Base-by-base conservation (phyloP, 2,329 filamentous ascomycete species). In the Fusarium brachygibbosum region DNA sequence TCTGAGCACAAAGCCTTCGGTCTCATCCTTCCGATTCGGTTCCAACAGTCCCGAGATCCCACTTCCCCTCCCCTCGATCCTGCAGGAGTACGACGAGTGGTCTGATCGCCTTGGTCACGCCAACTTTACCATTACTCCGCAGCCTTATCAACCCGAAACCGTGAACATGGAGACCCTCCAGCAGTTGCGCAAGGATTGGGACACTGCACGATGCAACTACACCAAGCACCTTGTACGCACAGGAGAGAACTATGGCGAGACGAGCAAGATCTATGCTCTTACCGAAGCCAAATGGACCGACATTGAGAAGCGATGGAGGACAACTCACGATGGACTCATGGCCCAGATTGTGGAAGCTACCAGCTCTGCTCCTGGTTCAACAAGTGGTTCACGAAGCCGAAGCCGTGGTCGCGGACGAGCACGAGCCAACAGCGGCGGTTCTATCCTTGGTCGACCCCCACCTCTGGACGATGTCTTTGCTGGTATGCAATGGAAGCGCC, bases 201-300 rank as follows among this genome's bases (percentile, higher is more conserved):
- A 95, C 73, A 81, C 88, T 34, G 95, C 95, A 29, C 88, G 93
- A 50, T 87, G 88, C 78, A 96, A 97, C 77, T 98, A 94, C 81
- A 92, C 92, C 70, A 95, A 94, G 78, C 94, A 97, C 75, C 87
- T 97, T 21, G 91, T 93, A 13, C 91, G 93, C 60, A 96, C 93
- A 0, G 91, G 92, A 58, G 94, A 97, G 79, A 93, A 98, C 80
- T 97, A 97, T 73, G 94, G 94, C 17, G 85, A 90, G 34, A 97
- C 93, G 1, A 97, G 94, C 55, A 96, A 93, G 78, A 96, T 93
- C 58, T 97, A 94, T 80, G 88, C 86, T 52, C 85, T 96, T 58
- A 97, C 94, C 1, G 90, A 96, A 78, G 87, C 91, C 65, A 98
- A 98, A 79, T 98, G 95, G 95, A 87, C 90, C 28, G 88, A 91